Percentiles rank a stretch among this genome's conserved stretches.
These are phyloP conservation scores for Gynochthodes officinalis DNA, from an alignment of 257 asterid genomes.

Conservation along the genomic window DNA sequence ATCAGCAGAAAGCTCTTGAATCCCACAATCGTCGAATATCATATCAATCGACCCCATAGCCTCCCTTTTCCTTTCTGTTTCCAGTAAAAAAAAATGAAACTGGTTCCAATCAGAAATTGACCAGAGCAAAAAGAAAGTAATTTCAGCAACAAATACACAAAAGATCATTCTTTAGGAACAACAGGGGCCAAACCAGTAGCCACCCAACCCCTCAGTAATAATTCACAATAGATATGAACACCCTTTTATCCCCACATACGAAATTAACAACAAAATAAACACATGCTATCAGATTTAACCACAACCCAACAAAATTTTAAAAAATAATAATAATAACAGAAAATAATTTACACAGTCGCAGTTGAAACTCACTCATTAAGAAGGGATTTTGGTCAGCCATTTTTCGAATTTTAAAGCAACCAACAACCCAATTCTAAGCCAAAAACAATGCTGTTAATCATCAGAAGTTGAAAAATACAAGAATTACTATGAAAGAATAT, in stretches of 20 bases:
- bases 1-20: constrained; percentile 31
- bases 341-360: neutral
- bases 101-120: neutral
- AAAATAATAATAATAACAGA: too few relatives aligned
- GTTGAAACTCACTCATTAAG: neutral
- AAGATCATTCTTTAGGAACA: neutral
- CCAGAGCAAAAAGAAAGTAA: neutral
- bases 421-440: neutral
- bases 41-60: constrained; percentile 20
- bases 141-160: neutral
- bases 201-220: too few relatives aligned
- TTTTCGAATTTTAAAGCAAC: neutral
- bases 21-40: constrained; percentile 28
- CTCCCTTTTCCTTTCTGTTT: constrained; percentile 21
- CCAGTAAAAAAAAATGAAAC: neutral
- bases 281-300: neutral
- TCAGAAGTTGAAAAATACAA: neutral
- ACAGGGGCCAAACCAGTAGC: neutral
- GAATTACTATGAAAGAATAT: too few relatives aligned
- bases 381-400: constrained; percentile 1
- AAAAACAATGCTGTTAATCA: neutral
- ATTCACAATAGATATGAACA: too few relatives aligned
- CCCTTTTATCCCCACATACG: too few relatives aligned
- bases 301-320: neutral
- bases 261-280: constrained; percentile 1